Conservation (phyloP, 306 rosid genomes). For the Prunus kanzakura region DNA sequence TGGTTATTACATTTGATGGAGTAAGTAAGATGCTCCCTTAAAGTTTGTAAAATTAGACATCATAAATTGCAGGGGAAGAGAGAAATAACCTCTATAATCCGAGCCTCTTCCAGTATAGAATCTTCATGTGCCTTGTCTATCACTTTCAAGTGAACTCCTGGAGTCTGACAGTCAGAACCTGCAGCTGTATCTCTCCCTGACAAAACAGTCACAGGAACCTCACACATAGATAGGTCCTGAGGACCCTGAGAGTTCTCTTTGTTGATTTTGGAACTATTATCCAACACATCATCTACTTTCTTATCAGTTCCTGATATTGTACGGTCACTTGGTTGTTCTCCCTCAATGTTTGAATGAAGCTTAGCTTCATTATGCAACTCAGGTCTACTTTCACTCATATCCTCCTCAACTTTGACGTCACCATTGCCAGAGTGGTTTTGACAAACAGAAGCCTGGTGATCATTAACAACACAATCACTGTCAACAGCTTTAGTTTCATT, state of each 20-base stretch:
- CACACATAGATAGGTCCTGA: conserved; percentile 32
- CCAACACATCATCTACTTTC: conserved; percentile 35
- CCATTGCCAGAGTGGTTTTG: conserved; percentile 39
- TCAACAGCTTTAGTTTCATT: conserved; percentile 28
- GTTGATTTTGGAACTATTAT: conserved; percentile 38
- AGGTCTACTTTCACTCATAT: conserved; percentile 32
- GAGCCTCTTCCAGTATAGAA: conserved; percentile 90
- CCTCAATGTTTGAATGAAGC: conserved; percentile 40
- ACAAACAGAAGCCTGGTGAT: conserved; percentile 38
- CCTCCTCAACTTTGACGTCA: conserved; percentile 44
- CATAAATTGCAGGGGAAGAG: conserved; percentile 19
- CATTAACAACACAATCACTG: conserved; percentile 34
- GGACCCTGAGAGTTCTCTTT: conserved; percentile 41
- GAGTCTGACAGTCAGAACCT: conserved; percentile 43
- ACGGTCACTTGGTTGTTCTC: conserved; percentile 41
- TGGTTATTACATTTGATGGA: conserved; percentile 30
- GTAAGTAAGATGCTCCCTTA: conserved; percentile 7
- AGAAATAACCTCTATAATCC: conserved; percentile 65
- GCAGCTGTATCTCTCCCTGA: conserved; percentile 37
- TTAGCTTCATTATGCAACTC: conserved; percentile 37
- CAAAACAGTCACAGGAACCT: conserved; percentile 35
- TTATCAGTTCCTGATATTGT: conserved; percentile 40
- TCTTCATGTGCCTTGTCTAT: conserved; percentile 78
- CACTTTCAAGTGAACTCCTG: conserved; percentile 41
- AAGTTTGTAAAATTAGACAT: conserved; percentile 12